Evolutionary conservation across 306 rosid species (phyloP), one percentile per base, ranked within the genome.

Genomic region (Begonia peltatifolia): DNA sequence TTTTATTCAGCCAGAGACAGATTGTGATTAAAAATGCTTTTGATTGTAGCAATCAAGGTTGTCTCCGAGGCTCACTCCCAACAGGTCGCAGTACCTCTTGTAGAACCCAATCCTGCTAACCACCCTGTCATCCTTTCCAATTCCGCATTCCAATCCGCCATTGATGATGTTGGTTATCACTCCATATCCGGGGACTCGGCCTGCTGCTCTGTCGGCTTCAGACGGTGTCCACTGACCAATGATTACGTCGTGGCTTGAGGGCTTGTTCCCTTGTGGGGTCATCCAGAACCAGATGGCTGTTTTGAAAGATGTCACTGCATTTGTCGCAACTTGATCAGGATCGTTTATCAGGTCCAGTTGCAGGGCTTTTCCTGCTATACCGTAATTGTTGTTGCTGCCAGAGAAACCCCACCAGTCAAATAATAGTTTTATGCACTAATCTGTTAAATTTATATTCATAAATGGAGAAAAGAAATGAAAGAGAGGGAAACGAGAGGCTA

Each of bases 261-360:
- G 88, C 61, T 84, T 84, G 8, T 75, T 77, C 4, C 55, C 71
- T 41, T 84, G 94, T 0, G 79, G 64, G 0, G 85, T 84, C 88
- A 84, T 75, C 94, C 88, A 80, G 68, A 84, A 84, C 89, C 94
- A 84, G 1, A 84, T 36, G 0, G 94, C 85, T 2, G 84, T 70
- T 61, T 63, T 77, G 76, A 84, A 84, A 0, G 85, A 64, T 16
- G 78, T 12, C 5, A 67, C 61, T 0, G 85, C 14, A 17, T 78
- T 67, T 2, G 62, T 75, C 2, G 88, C 83, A 1, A 78, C 94
- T 11, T 58, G 60, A 22, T 80, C 89, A 0, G 86, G 94, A 14
- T 78, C 69, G 46, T 68, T 71, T 3, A 78, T 36, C 43, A 84
- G 47, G 64, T 76, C 78, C 16, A 17, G 64, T 1, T 65, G 47